Evolutionary conservation across 148 eudicot genomes (phyloP), one percentile per base, ranked within the genome.

Genomic region (Oxyria digyna): DNA sequence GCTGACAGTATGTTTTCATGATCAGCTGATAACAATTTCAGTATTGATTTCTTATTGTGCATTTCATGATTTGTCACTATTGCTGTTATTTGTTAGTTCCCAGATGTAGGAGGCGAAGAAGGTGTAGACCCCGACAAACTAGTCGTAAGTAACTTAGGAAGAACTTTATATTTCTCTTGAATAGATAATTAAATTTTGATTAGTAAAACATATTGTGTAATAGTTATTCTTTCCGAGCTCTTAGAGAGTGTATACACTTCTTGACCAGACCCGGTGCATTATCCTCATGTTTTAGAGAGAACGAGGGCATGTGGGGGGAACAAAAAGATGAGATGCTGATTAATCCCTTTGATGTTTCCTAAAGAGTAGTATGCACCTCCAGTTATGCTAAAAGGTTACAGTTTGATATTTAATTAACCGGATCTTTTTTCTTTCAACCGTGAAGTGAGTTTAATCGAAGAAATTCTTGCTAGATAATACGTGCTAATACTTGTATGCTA

Each of bases 1-100:
- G 76, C 97, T 20, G 76, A 67, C 71, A 91, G 96, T 88, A 94
- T 82, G 78, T 75, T 52, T 57, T 67, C 73, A 32, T 68, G 35
- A 59, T 59, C 65, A 59, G 18, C 20, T 59, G 18, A 12, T 29
- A 4, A 4, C 18, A 31, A 31, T 29, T 29, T 59, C 18, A 27
- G 4, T 12, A 3, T 29, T 59, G 38, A 33, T 59, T 29, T 59
- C 65, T 59, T 59, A 23, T 5, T 68, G 67, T 66, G 74, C 67
- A 23, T 72, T 18, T 63, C 15, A 71, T 73, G 73, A 75, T 79
- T 54, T 41, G 41, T 74, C 77, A 21, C 46, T 23, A 64, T n/a
- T 80, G 70, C 75, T 79, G 72, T 73, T 66, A 41, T 66, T 80
- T 80, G 75, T 78, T 66, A 66, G 69, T 66, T 66, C 69, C 69